Conservation (phyloP, 495 filamentous ascomycete species). For the Apodospora peruviana region DNA sequence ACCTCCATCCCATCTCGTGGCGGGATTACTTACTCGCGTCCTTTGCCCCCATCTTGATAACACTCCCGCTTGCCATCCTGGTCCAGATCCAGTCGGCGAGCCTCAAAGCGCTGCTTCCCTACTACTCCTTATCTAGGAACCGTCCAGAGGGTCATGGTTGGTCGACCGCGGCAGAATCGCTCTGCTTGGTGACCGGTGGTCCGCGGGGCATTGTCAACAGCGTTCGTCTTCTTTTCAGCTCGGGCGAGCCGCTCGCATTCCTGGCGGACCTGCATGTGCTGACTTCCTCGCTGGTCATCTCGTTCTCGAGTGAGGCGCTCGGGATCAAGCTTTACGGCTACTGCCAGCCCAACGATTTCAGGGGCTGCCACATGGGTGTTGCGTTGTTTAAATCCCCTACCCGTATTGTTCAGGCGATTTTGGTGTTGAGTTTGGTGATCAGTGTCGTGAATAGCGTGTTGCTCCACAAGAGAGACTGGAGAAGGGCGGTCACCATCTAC, state of each 20-base stretch:
- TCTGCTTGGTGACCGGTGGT: background rate
- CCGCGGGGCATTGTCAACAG: background rate
- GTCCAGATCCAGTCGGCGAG: background rate
- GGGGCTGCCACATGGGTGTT: constrained; percentile 1
- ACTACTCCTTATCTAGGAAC: background rate
- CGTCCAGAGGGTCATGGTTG: background rate
- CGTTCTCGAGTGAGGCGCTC: constrained; percentile 1
- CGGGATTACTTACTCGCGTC: background rate
- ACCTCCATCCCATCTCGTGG: background rate
- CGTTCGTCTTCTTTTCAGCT: background rate
- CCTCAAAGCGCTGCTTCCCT: background rate
- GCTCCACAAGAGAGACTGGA: background rate
- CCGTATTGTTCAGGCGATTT: background rate
- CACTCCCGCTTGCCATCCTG: background rate
- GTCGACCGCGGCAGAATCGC: background rate
- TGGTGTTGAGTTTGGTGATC: background rate
- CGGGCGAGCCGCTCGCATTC: background rate
- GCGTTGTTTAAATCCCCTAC: background rate
- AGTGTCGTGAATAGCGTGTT: background rate
- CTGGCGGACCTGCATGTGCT: background rate
- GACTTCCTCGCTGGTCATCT: background rate
- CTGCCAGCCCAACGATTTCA: background rate
- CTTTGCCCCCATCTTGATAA: background rate
- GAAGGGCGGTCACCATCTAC: background rate
- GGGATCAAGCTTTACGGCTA: background rate